Conservation (phyloP, 2,329 filamentous ascomycete genomes). For the Nigrospora osmanthi region DNA sequence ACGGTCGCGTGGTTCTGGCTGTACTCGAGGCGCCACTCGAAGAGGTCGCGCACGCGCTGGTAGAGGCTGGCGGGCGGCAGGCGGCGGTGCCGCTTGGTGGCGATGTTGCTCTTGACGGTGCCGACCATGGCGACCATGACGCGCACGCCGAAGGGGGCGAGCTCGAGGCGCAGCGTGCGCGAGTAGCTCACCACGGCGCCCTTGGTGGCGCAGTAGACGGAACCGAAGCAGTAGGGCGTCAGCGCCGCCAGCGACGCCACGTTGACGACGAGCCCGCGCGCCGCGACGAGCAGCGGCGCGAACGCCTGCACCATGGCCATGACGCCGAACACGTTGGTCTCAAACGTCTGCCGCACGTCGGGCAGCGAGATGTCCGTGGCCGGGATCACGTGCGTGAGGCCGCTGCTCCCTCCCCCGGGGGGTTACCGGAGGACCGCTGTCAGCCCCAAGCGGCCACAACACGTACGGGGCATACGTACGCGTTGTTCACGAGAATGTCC, state of each 20-base stretch:
- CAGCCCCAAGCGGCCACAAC: not conserved
- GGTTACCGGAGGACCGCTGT: not conserved
- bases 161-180: conserved; percentile 39
- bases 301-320: conserved; percentile 44
- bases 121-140: conserved; percentile 46
- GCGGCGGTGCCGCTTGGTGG: conserved; percentile 25
- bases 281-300: conserved; percentile 33
- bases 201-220: conserved; percentile 42
- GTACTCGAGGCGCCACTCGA: conserved; percentile 31
- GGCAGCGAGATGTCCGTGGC: conserved; percentile 40
- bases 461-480: conserved; percentile 26
- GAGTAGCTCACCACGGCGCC: conserved; percentile 41
- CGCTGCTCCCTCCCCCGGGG: too few species aligned
- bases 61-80: conserved; percentile 37
- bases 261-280: conserved; percentile 42
- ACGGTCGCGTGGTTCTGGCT: conserved; percentile 35
- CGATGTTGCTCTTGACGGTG: conserved; percentile 39
- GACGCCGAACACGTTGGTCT: conserved; percentile 46
- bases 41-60: conserved; percentile 31
- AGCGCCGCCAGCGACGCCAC: conserved; percentile 38
- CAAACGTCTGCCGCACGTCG: conserved; percentile 41
- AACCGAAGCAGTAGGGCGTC: conserved; percentile 39
- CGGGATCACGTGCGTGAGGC: conserved; percentile 37
- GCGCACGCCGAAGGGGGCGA: conserved; percentile 40
- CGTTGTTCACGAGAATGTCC: conserved; percentile 54